Base-by-base conservation (phyloP, 352 stramenopile genomes). In the Phytophthora pini region DNA sequence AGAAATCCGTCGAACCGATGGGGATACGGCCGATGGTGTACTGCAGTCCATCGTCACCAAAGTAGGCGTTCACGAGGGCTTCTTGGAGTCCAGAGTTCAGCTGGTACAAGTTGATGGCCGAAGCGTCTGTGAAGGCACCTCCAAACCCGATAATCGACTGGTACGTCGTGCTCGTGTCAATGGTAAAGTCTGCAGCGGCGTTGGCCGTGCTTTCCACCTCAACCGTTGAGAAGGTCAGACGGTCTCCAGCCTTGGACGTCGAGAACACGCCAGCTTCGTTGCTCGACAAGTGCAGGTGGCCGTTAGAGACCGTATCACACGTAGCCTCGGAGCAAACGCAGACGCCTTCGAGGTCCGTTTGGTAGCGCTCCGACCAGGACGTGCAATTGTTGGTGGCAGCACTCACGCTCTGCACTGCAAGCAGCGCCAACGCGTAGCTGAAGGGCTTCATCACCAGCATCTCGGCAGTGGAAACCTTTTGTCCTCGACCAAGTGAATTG, bases 121-220 rank as follows among this genome's bases (percentile, higher is more conserved):
- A 78, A 3, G 88, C 65, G 56, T 97, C 91, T 8, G 90, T 97
- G 77, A 97, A 97, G 22, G 91, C 88, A 15, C 89, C 91, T 9
- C 91, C 91, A 60, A 97, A 97, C 11, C 91, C 91, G 27, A 89
- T 76, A 43, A 97, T 95, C 58, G 87, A 74, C 68, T 97, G 82
- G 76, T 82, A 91, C 52, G 65, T 88, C 27, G 69, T 74, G 0
- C 50, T 61, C 11, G 74, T 77, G 53, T 93, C 77, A 27, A 90
- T 72, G 26, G 74, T 60, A 24, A 84, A 79, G 47, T 87, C 77
- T 11, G 73, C 71, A 10, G 40, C 54, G 10, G 58, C 56, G 17
- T 61, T 71, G 12, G 36, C 41, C 8, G 26, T 46, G 10, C 17
- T 72, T 27, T 59, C 46, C 39, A 80, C 32, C 10, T 56, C 40